Percentiles rank a stretch among this genome's conserved stretches.
Conservation (phyloP, 2,329 filamentous ascomycete species). For the Cercospora brassicicola region DNA sequence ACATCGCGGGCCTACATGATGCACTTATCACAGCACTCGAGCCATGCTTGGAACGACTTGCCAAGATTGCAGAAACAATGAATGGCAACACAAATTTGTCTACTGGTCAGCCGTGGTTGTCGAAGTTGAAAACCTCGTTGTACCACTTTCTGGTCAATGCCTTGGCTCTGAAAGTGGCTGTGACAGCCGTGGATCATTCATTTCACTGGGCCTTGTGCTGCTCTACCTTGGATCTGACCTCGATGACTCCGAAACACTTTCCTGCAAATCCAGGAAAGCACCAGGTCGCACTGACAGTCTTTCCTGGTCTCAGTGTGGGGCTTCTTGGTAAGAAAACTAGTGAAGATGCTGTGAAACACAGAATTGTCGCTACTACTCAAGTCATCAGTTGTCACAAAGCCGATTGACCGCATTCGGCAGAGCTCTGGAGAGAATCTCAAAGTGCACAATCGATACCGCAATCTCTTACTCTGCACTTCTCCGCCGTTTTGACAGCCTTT, state of each 20-base stretch:
- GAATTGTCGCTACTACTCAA: background rate
- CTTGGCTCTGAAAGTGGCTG: background rate
- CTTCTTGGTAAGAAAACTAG: background rate
- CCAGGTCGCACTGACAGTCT: background rate
- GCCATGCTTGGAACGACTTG: background rate
- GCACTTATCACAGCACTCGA: background rate
- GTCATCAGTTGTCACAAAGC: background rate
- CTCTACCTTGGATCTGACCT: background rate
- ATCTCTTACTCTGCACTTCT: too few species aligned
- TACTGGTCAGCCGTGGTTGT: background rate
- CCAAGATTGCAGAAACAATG: background rate
- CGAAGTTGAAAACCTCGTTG: background rate
- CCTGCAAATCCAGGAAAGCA: background rate
- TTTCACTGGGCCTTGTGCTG: background rate
- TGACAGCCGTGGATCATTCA: background rate
- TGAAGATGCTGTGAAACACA: background rate
- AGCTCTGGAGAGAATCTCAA: too few species aligned
- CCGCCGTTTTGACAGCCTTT: too few species aligned
- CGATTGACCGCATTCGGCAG: background rate
- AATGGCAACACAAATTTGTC: background rate
- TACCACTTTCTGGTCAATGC: background rate
- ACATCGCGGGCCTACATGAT: background rate
- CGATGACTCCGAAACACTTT: background rate
- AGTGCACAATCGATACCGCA: too few species aligned
- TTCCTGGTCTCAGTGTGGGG: background rate